Conservation (phyloP, 2,329 filamentous ascomycete species). For the Phialophora tarda region DNA sequence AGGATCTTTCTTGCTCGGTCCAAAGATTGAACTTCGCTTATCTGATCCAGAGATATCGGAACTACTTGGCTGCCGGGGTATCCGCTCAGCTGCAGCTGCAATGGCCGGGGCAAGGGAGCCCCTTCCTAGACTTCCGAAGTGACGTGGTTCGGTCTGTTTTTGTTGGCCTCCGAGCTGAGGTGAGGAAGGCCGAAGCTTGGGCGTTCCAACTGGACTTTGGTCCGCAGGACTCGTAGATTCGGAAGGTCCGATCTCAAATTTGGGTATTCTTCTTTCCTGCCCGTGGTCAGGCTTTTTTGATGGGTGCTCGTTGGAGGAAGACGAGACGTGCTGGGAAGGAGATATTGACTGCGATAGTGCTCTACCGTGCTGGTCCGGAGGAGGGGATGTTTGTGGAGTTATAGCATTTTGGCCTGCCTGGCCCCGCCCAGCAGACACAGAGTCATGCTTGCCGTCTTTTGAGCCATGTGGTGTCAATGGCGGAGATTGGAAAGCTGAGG, state of each 20-base stretch:
- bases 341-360: conserved; percentile 40
- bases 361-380: conserved; percentile 49
- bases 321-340: conserved; percentile 48
- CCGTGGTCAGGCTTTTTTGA: conserved; percentile 49
- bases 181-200: conserved; percentile 52
- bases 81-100: conserved; percentile 41
- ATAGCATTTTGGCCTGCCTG: conserved; percentile 47
- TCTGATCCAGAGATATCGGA: conserved; percentile 50
- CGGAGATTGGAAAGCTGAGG: conserved; percentile 79
- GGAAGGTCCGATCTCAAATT: conserved; percentile 63
- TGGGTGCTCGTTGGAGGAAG: conserved; percentile 50
- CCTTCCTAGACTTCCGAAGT: conserved; percentile 40
- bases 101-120: conserved; percentile 39
- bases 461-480: conserved; percentile 87
- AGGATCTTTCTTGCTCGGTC: conserved; percentile 56
- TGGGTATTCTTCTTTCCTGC: conserved; percentile 56
- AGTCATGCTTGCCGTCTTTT: conserved; percentile 54
- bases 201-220: conserved; percentile 64
- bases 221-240: conserved; percentile 63
- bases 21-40: conserved; percentile 62
- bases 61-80: conserved; percentile 55
- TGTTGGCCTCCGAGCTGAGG: conserved; percentile 48
- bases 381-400: conserved; percentile 62
- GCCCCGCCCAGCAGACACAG: conserved; percentile 44
- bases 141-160: conserved; percentile 28